Evolutionary conservation across 345 rosid genomes (phyloP).

Genomic region (Leavenworthia alabamica): DNA sequence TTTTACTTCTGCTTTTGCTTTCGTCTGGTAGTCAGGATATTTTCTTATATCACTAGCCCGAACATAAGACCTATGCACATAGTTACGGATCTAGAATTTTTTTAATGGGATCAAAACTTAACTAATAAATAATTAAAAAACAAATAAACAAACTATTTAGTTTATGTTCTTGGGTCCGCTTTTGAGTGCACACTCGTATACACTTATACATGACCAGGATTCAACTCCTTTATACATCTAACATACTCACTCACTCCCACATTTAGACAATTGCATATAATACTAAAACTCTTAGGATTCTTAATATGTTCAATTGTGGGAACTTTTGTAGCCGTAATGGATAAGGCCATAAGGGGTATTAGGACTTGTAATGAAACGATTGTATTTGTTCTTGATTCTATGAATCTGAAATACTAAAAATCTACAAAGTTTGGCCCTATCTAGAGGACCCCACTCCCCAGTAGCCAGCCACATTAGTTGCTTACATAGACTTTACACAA

Average conservation of each 20-base stretch:
- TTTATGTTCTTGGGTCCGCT: no score
- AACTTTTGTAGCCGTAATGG: not conserved
- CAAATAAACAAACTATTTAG: no score
- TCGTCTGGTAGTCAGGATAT: no score
- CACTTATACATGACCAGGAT: constrained; percentile 30
- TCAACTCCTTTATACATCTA: not conserved
- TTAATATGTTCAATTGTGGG: no score
- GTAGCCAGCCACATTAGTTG: constrained; percentile 17
- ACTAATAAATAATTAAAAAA: no score
- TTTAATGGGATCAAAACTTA: no score
- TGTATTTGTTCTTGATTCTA: constrained; percentile 11
- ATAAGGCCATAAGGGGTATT: no score
- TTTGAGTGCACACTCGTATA: constrained; percentile 78
- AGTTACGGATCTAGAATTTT: no score
- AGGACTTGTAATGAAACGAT: not conserved
- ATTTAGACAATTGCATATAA: constrained; percentile 14
- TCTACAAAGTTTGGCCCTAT: constrained; percentile 17
- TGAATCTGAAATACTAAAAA: constrained; percentile 17
- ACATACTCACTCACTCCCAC: constrained; percentile 1
- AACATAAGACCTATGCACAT: no score
- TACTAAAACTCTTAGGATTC: constrained; percentile 8
- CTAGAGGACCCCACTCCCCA: constrained; percentile 15
- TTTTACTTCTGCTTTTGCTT: no score
- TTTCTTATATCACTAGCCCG: no score
- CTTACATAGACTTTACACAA: constrained; percentile 16